A percentile compares a stretch with the other conserved stretches of the same genome.
Evolutionary conservation across 768 basidiomycete species (phyloP).

Genomic region (Podaxis sp.): DNA sequence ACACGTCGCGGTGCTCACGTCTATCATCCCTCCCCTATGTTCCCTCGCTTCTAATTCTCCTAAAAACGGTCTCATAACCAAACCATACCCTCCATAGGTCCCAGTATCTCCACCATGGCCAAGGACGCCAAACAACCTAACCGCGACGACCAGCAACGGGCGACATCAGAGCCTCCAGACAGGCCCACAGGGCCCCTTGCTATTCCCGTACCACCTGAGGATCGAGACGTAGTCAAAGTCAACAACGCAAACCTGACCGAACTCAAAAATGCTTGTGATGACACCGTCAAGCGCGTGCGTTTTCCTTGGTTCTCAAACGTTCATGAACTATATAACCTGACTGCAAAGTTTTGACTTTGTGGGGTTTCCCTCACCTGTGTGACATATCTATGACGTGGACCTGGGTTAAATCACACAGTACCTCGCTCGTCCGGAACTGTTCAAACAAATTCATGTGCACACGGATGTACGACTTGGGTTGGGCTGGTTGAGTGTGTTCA

Average conservation of each 20-base stretch:
- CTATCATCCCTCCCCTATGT: not conserved
- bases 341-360: not conserved
- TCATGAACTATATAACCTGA: not conserved
- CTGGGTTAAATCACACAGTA: constrained; percentile 46
- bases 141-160: constrained; percentile 4
- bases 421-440: constrained; percentile 75
- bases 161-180: constrained; percentile 30
- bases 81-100: not conserved
- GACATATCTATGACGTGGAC: not conserved
- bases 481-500: constrained; percentile 84
- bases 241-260: constrained; percentile 59
- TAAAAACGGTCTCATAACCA: not conserved
- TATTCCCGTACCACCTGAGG: constrained; percentile 39
- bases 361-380: not conserved
- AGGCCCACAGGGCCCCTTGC: constrained; percentile 57
- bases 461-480: constrained; percentile 86
- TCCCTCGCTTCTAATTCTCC: not conserved
- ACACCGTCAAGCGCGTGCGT: constrained; percentile 84
- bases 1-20: constrained; percentile 12
- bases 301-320: constrained; percentile 7
- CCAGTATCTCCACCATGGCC: constrained; percentile 5
- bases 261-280: constrained; percentile 77
- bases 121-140: constrained; percentile 3
- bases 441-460: constrained; percentile 84
- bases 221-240: constrained; percentile 58